Evolutionary conservation across 306 rosid genomes (phyloP), one percentile per base, ranked within the genome.

Genomic region (Cicer arietinum): DNA sequence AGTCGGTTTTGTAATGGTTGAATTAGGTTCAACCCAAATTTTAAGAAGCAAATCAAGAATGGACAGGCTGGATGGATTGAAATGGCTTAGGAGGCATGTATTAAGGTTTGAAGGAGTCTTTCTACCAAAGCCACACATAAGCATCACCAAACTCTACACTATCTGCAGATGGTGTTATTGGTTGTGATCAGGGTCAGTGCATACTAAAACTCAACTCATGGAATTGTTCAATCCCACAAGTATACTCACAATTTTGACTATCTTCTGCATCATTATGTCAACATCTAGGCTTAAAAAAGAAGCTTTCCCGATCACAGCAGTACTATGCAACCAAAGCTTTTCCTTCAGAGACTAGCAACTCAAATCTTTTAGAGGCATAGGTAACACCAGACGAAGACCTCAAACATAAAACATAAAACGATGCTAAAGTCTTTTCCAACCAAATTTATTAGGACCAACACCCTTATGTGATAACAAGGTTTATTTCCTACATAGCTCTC

Each of bases 401-500:
- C 0, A 48, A 13, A 44, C 5, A 44, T 25, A 59, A 58, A 13
- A 30, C 8, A 44, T 25, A 59, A 58, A 8, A 30, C 47, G 16
- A 30, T 17, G 52, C 48, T 9, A 39, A 5, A 60, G 47, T 45
- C 48, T 73, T 59, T 25, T 59, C 35, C 58, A 59, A 30, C 6
- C 18, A 50, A 7, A 59, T 40, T 45, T 59, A 59, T 44, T 13
- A 45, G 16, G 44, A 22, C 57, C 44, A n/a, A 45, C 67, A 25
- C 14, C 71, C 6, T 46, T 60, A 16, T 25, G 17, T 16, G 13
- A 16, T 45, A 61, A 37, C 60, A 75, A 50, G 10, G 14, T 75
- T 51, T 61, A 41, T 67, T 76, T 14, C 56, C 80, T 37, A 2
- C 71, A 16, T 17, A 4, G 7, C 7, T 22, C 58, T 67, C 43